Evolutionary conservation across 352 stramenopile species (phyloP), one percentile per base, ranked within the genome.

Genomic region (Globisporangium orthogonon): DNA sequence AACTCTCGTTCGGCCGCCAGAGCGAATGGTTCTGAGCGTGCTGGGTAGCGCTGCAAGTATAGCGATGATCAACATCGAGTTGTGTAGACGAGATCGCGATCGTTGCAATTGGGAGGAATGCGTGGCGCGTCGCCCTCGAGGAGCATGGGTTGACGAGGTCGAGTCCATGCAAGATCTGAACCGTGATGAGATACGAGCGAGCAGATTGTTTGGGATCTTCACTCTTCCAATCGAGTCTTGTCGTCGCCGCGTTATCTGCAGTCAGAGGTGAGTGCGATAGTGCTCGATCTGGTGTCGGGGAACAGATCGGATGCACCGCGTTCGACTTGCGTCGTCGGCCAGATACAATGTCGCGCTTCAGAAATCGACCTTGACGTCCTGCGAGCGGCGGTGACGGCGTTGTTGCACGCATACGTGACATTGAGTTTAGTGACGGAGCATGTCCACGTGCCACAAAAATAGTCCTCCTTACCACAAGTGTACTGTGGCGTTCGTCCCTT

Each of bases 1-100:
- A 49, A 15, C 65, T 54, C 11, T 60, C 57, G 11, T 54, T 69
- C 31, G 30, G 17, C 30, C 65, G 71, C 69, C 69, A 77, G 2
- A 70, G 59, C 18, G 63, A 67, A 52, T 76, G 66, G 45, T 74
- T 76, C 18, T 51, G 66, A 18, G 56, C 66, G 18, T 76, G 69
- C 28, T 69, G 62, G 17, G 52, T 54, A 10, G 69, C 69, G 9
- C 44, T 59, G 28, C 30, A 67, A 2, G 62, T 60, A 14, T 66
- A 40, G 9, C 17, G 54, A 14, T 39, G 40, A 33, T 35, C 9
- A 3, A 35, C 33, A 15, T 44, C 7, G 44, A 14, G 43, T 1
- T 29, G 18, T 13, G 23, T 50, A 1, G 15, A 44, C 14, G 44
- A 31, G 7, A 63, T 5, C 28, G 35, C 18, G 28, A 63, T 44